Evolutionary conservation across 768 basidiomycete species (phyloP).

Genomic region (Lactarius evosmus): DNA sequence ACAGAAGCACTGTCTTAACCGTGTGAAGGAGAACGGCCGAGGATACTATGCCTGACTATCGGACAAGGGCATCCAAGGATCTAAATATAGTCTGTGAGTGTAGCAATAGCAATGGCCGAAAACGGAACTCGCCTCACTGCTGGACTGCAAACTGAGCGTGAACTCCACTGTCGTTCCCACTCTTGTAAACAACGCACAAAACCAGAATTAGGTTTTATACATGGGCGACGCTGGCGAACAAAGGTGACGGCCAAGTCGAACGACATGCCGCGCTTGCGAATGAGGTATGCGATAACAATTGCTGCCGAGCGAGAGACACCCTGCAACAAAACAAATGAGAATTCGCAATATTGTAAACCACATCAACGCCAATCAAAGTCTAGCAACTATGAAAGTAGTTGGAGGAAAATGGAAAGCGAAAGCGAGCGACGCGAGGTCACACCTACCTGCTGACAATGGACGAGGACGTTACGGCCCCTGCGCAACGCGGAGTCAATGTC

Average conservation of each 20-base stretch:
- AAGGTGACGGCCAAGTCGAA: conserved; percentile 62
- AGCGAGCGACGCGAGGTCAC: conserved; percentile 11
- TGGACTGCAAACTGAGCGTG: conserved; percentile 8
- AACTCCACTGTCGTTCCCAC: conserved; percentile 27
- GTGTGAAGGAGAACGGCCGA: conserved; percentile 8
- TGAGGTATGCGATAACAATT: conserved; percentile 79
- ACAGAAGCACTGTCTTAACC: background rate
- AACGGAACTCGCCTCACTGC: conserved; percentile 14
- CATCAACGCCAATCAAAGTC: conserved; percentile 17
- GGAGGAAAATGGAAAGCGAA: conserved; percentile 3
- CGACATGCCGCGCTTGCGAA: conserved; percentile 67
- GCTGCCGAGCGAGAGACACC: conserved; percentile 76
- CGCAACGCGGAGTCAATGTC: conserved; percentile 62
- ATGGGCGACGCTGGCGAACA: conserved; percentile 63
- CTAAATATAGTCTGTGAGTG: conserved; percentile 7
- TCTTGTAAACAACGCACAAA: conserved; percentile 45
- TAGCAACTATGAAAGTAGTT: conserved; percentile 15
- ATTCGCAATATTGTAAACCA: conserved; percentile 2
- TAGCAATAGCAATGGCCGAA: background rate
- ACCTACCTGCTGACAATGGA: conserved; percentile 79
- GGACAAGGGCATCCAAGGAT: conserved; percentile 19
- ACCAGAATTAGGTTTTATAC: conserved; percentile 74
- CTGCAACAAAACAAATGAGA: conserved; percentile 36
- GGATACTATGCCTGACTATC: conserved; percentile 6
- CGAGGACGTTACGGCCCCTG: conserved; percentile 62